Percentiles rank a stretch among this genome's conserved stretches.
Evolutionary conservation across 2,329 filamentous ascomycete species (phyloP).

Genomic region (Ophiostoma australiae): DNA sequence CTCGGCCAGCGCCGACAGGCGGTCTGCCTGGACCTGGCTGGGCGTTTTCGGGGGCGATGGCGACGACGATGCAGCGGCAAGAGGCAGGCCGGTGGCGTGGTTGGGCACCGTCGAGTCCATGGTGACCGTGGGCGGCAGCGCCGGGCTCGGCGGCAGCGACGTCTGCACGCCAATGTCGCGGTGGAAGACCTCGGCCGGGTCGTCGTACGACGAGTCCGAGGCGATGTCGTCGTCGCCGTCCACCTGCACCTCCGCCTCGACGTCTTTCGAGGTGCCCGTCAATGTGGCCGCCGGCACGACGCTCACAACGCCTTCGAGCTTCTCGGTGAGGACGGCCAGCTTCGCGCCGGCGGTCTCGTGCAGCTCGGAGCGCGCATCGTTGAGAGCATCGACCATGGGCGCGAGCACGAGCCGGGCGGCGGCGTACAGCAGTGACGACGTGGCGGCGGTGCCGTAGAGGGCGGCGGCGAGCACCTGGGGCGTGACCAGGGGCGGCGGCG

Average conservation of each 20-base stretch:
- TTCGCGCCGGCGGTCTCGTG: constrained; percentile 45
- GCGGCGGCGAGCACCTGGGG: constrained; percentile 54
- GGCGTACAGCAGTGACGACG: constrained; percentile 64
- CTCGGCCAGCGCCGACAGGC: constrained; percentile 23
- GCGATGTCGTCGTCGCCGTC: no score
- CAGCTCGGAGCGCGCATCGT: constrained; percentile 50
- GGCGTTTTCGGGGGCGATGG: background rate
- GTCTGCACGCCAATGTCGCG: constrained; percentile 78
- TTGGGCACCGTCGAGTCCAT: constrained; percentile 21
- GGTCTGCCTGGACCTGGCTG: constrained; percentile 20
- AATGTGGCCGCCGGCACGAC: constrained; percentile 45
- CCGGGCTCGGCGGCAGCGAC: constrained; percentile 46
- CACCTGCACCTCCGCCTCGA: no score
- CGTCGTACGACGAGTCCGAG: constrained; percentile 44
- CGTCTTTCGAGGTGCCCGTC: background rate
- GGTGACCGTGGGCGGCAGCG: constrained; percentile 22
- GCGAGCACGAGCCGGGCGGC: constrained; percentile 63
- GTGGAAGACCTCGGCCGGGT: constrained; percentile 75
- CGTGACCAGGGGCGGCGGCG: constrained; percentile 59
- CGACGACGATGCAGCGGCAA: background rate
- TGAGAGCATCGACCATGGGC: constrained; percentile 54
- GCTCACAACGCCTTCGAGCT: constrained; percentile 56
- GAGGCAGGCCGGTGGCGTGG: background rate
- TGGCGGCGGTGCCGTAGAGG: constrained; percentile 52
- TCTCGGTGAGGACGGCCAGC: constrained; percentile 44